Percentiles rank a stretch among this genome's conserved stretches.
Evolutionary conservation across 192 early-diverging fungal genomes (phyloP).

Genomic region (Linnemannia elongata): DNA sequence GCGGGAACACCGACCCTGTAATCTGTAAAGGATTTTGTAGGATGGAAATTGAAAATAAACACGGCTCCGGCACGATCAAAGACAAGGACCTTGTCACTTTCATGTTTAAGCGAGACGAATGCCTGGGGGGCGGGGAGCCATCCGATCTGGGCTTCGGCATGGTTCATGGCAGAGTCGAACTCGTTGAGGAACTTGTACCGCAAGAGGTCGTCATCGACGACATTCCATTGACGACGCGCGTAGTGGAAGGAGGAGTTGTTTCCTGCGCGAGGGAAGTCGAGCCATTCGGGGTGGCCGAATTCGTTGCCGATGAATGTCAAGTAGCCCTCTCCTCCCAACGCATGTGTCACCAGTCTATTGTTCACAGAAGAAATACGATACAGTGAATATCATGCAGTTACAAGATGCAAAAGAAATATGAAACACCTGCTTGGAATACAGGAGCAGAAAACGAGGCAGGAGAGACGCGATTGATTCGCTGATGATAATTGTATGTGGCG

Average conservation of each 20-base stretch:
- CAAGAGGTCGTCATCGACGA: constrained; percentile 88
- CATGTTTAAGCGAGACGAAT: constrained; percentile 92
- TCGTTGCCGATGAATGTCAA: constrained; percentile 98
- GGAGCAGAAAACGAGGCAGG: background rate
- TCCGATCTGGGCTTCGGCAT: constrained; percentile 75
- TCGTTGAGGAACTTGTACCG: constrained; percentile 95
- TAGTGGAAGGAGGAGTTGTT: constrained; percentile 94
- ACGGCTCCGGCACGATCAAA: constrained; percentile 92
- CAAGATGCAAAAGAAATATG: background rate
- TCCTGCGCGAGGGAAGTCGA: constrained; percentile 96
- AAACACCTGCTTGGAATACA: background rate
- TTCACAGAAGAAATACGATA: background rate
- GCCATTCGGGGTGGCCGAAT: constrained; percentile 99
- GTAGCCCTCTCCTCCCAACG: constrained; percentile 96
- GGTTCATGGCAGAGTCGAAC: constrained; percentile 91
- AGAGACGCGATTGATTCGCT: background rate
- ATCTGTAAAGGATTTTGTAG: constrained; percentile 86
- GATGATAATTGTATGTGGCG: background rate
- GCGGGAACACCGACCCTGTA: constrained; percentile 86
- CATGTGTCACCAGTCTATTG: constrained; percentile 83
- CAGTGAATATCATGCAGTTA: background rate
- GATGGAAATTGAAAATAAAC: constrained; percentile 98
- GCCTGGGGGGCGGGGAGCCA: constrained; percentile 81
- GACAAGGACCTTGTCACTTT: constrained; percentile 92
- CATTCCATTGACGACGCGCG: constrained; percentile 95